Evolutionary conservation across 2,329 filamentous ascomycete species (phyloP).

Genomic region (Dryadomyces sulphureus): DNA sequence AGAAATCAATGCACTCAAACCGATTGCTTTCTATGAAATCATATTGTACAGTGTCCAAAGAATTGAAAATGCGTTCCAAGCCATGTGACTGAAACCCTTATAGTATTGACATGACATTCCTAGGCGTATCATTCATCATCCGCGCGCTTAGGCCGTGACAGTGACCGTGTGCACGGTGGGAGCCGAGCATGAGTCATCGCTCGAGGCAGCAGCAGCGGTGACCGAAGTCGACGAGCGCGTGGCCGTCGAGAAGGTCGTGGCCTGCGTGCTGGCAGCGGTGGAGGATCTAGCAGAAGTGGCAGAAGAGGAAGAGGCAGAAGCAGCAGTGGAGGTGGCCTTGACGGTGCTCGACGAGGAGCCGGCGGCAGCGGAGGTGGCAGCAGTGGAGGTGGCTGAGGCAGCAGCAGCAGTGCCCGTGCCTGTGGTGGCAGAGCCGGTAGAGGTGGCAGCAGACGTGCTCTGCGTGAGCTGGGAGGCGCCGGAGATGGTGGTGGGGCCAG

Average conservation of each 20-base stretch:
- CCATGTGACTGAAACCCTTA: not conserved
- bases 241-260: not conserved
- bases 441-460: conserved; percentile 11
- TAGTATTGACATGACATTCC: not conserved
- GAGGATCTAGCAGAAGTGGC: not conserved
- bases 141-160: not conserved
- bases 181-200: not conserved
- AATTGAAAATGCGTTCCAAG: no score
- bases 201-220: not conserved
- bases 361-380: not conserved
- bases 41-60: no score
- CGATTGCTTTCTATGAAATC: not conserved
- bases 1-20: no score
- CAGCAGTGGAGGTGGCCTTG: not conserved
- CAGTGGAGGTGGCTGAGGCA: not conserved
- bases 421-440: conserved; percentile 1
- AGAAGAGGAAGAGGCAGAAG: not conserved
- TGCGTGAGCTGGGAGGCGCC: conserved; percentile 14
- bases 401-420: not conserved
- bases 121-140: not conserved
- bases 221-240: not conserved
- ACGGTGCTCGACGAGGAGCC: not conserved
- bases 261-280: not conserved
- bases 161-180: not conserved
- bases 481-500: conserved; percentile 12